Evolutionary conservation across 306 rosid species (phyloP), one percentile per base, ranked within the genome.

Genomic region (Pterocarpus santalinus): DNA sequence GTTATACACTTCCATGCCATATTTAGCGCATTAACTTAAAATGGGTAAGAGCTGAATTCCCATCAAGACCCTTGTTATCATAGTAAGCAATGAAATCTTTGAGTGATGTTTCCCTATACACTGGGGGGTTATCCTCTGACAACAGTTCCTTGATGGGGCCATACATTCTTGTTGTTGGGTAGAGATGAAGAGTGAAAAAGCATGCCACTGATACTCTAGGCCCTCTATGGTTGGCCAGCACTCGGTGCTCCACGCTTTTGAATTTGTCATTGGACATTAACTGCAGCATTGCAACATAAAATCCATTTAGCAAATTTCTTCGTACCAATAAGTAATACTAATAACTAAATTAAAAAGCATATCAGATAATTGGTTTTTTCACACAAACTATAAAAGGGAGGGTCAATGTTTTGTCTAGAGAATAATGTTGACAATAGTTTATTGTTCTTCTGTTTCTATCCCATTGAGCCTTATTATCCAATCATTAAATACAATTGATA

Each of bases 181-280:
- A 6, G 15, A 43, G 57, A 62, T 70, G 78, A 7, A 17, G 78
- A 62, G 86, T 76, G 76, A 83, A 84, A 72, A 88, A 75, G 69
- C 86, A 72, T 10, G 82, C 85, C 36, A 81, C 46, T 14, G 91
- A 86, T n/a, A 81, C 55, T 78, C 88, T 75, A 35, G 86, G 85
- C n/a, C 89, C 86, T 5, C 16, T 55, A 1, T 55, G 53, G 5
- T 81, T 83, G 1, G 89, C 83, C 10, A 70, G 6, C 68, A 88
- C 91, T 12, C 85, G 72, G 62, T 88, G 88, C 64, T 79, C 84
- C 34, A 75, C 89, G 46, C 89, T 88, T 76, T 71, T 84, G 43
- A 83, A 82, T 75, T 51, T 84, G 74, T 84, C 83, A 72, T 86
- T 86, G 1, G 89, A 88, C 41, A 81, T 71, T 8, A 80, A 81